A percentile compares a stretch with the other conserved stretches of the same genome.
These are phyloP conservation scores for Musa troglodytarum DNA, from an alignment of 176 grass and related monocot genomes.

Conservation along the genomic window DNA sequence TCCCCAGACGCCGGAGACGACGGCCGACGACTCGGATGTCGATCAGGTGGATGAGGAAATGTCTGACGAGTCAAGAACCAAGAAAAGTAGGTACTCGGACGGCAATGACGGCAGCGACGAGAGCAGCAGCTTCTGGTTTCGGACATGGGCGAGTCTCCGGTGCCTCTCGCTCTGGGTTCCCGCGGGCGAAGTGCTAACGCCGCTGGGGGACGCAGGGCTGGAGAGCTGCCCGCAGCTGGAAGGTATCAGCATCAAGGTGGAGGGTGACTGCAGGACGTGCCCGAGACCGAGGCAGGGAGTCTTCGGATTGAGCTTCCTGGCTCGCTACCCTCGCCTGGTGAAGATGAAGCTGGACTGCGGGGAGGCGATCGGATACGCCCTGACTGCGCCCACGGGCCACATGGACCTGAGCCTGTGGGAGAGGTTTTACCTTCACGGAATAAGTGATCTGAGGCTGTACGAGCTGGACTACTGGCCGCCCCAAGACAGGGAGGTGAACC, in stretches of 20 bases:
- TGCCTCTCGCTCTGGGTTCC: conserved; percentile 76
- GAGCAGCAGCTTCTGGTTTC: conserved; percentile 11
- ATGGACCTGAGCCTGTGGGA: conserved; percentile 95
- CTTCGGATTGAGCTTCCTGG: conserved; percentile 61
- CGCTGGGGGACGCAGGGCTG: conserved; percentile 47
- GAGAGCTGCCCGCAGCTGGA: conserved; percentile 63
- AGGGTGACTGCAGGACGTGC: conserved; percentile 74
- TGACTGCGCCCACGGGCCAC: conserved; percentile 75
- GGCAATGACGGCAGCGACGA: neutral
- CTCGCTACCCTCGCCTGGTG: conserved; percentile 37
- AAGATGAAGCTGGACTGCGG: conserved; percentile 94
- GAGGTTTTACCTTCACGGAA: conserved; percentile 76
- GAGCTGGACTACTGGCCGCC: conserved; percentile 98
- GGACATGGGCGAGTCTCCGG: conserved; percentile 59
- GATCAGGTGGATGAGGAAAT: conserved; percentile 31
- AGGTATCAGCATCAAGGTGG: conserved; percentile 75
- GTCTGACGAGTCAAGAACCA: conserved; percentile 36
- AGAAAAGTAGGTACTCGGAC: conserved; percentile 51
- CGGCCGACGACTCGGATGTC: conserved; percentile 12
- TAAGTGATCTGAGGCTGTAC: conserved; percentile 42
- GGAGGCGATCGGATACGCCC: conserved; percentile 78
- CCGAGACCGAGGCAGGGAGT: conserved; percentile 15
- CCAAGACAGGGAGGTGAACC: conserved; percentile 93
- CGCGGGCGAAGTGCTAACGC: conserved; percentile 63
- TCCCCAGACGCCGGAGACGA: conserved; percentile 9